phyloP scores from a whole-genome alignment of 257 asterid genomes.

The Datura wrightii region DNA sequence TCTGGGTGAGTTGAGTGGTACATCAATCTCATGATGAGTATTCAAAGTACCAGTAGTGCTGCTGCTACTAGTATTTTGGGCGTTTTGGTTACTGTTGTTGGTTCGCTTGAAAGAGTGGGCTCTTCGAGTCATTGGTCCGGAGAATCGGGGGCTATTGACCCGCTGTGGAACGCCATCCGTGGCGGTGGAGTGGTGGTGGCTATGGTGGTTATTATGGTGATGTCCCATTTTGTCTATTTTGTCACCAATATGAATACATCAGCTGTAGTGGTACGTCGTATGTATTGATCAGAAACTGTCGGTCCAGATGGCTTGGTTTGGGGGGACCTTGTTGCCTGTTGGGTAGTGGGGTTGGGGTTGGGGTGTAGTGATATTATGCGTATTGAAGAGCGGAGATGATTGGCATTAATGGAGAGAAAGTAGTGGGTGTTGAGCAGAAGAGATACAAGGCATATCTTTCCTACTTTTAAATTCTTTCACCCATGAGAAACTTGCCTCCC shows the following conservation, averaged over 20 bases:
- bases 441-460: background rate
- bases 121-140: conserved; percentile 91
- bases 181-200: conserved; percentile 58
- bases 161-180: conserved; percentile 75
- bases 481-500: background rate
- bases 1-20: conserved; percentile 84
- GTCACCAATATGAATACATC: background rate
- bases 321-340: background rate
- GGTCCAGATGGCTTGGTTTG: background rate
- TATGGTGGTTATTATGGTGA: conserved; percentile 71
- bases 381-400: conserved; percentile 9
- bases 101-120: conserved; percentile 80
- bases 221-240: conserved; percentile 59
- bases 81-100: conserved; percentile 46
- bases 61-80: conserved; percentile 28
- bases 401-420: conserved; percentile 30
- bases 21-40: conserved; percentile 74
- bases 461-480: background rate
- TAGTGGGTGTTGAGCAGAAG: background rate
- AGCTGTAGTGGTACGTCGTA: background rate
- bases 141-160: conserved; percentile 90
- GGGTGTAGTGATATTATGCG: background rate
- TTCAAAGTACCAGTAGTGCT: conserved; percentile 5
- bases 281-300: background rate
- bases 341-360: background rate